phyloP scores from a whole-genome alignment of 2,329 filamentous ascomycete genomes.

The Elsinoe australis region DNA sequence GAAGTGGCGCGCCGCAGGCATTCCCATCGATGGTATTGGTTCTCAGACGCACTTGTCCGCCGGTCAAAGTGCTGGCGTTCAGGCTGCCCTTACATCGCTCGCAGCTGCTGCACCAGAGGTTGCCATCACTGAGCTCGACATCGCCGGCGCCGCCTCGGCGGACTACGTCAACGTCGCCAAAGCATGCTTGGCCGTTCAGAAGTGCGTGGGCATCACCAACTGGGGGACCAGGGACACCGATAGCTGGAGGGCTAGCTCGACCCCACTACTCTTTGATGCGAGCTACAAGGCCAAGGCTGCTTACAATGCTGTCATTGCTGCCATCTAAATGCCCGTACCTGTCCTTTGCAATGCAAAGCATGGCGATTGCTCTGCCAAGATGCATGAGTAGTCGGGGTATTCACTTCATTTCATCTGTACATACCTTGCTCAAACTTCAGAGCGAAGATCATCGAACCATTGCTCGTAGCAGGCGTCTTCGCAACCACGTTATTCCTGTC shows the following conservation, averaged over 20 bases:
- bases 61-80: slow-evolving; percentile 21
- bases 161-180: slow-evolving; percentile 39
- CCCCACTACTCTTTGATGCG: slow-evolving; percentile 32
- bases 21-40: slow-evolving; percentile 36
- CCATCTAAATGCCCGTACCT: too few species aligned
- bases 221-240: slow-evolving; percentile 38
- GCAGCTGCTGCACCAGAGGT: slow-evolving; percentile 48
- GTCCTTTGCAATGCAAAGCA: too few species aligned
- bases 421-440: too few species aligned
- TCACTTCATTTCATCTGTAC: too few species aligned
- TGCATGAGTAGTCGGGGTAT: too few species aligned
- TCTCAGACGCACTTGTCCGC: slow-evolving; percentile 47
- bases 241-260: slow-evolving; percentile 24
- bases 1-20: slow-evolving; percentile 23
- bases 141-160: slow-evolving; percentile 42
- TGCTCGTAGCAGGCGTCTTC: too few species aligned
- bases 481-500: too few species aligned
- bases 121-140: slow-evolving; percentile 59
- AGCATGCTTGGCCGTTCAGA: slow-evolving; percentile 32
- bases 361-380: too few species aligned
- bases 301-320: slow-evolving; percentile 26
- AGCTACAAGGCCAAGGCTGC: slow-evolving; percentile 42
- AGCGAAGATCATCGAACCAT: too few species aligned
- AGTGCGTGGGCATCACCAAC: slow-evolving; percentile 40
- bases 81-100: slow-evolving; percentile 27